Evolutionary conservation across 2,329 filamentous ascomycete species (phyloP).

Genomic region (Fusarium hostae): DNA sequence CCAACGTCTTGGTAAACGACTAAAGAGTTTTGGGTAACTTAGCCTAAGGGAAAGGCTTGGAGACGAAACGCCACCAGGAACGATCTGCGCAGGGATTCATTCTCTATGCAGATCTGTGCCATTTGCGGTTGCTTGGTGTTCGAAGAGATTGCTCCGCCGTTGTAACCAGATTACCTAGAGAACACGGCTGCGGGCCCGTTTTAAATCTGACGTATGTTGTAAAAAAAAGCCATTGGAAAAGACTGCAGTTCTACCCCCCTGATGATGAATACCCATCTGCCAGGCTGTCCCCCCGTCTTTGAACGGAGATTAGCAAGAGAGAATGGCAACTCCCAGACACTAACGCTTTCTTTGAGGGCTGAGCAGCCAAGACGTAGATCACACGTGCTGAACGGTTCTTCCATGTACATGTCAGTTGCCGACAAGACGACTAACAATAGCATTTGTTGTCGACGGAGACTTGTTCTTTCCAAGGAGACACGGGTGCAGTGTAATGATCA

Average conservation of each 20-base stretch:
- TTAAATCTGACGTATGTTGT: constrained; percentile 17
- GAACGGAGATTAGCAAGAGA: constrained; percentile 24
- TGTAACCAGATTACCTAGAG: constrained; percentile 14
- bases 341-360: constrained; percentile 22
- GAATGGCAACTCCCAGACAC: neutral
- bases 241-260: neutral
- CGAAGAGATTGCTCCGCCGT: constrained; percentile 24
- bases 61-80: constrained; percentile 40
- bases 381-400: constrained; percentile 42
- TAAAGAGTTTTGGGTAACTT: constrained; percentile 12
- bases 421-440: constrained; percentile 10
- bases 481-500: neutral
- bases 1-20: constrained; percentile 25
- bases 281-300: constrained; percentile 17
- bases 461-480: neutral
- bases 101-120: constrained; percentile 40
- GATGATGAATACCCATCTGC: neutral
- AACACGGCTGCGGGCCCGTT: constrained; percentile 2
- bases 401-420: constrained; percentile 14
- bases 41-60: constrained; percentile 30
- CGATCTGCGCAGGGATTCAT: constrained; percentile 44
- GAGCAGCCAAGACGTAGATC: constrained; percentile 35
- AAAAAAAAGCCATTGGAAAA: neutral
- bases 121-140: constrained; percentile 36
- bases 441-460: neutral